phyloP scores from a whole-genome alignment of 306 rosid species.

The Medicago arabica region DNA sequence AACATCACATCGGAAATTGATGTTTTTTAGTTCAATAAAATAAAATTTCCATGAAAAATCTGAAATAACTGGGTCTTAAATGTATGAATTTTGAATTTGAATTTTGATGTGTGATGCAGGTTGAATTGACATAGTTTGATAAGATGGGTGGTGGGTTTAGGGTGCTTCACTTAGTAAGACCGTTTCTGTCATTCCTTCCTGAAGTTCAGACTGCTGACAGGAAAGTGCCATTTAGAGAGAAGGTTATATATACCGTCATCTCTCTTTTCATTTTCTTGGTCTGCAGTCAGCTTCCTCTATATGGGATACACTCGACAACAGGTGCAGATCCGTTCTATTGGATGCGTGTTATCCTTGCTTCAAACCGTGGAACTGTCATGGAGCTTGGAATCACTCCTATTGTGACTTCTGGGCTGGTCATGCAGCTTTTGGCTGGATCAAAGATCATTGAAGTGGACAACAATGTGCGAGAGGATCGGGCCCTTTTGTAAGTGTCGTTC shows the following conservation, averaged over 20 bases:
- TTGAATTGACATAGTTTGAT: slow-evolving; percentile 45
- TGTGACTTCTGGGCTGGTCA: slow-evolving; percentile 88
- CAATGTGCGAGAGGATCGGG: slow-evolving; percentile 94
- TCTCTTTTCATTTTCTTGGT: slow-evolving; percentile 89
- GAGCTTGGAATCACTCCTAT: slow-evolving; percentile 96
- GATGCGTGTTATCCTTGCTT: slow-evolving; percentile 97
- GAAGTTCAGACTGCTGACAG: slow-evolving; percentile 95
- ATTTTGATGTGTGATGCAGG: slow-evolving; percentile 45
- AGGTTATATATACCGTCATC: slow-evolving; percentile 91
- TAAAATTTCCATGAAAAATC: no score
- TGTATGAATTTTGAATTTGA: slow-evolving; percentile 25
- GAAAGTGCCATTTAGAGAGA: slow-evolving; percentile 88
- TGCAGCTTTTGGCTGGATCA: slow-evolving; percentile 92
- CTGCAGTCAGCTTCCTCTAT: slow-evolving; percentile 93
- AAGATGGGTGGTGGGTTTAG: slow-evolving; percentile 98
- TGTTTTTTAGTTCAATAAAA: neutral
- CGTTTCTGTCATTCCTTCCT: slow-evolving; percentile 87
- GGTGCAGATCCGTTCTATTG: slow-evolving; percentile 97
- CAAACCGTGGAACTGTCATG: slow-evolving; percentile 95
- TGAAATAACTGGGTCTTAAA: no score
- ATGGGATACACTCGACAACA: slow-evolving; percentile 94
- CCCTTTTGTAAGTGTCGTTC: slow-evolving; percentile 74
- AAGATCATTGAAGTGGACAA: slow-evolving; percentile 93
- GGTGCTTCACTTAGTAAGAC: slow-evolving; percentile 92
- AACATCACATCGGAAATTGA: neutral